These are phyloP conservation scores for Tuctoria greenei DNA, from an alignment of 176 grass and related monocot species.

Conservation along the genomic window DNA sequence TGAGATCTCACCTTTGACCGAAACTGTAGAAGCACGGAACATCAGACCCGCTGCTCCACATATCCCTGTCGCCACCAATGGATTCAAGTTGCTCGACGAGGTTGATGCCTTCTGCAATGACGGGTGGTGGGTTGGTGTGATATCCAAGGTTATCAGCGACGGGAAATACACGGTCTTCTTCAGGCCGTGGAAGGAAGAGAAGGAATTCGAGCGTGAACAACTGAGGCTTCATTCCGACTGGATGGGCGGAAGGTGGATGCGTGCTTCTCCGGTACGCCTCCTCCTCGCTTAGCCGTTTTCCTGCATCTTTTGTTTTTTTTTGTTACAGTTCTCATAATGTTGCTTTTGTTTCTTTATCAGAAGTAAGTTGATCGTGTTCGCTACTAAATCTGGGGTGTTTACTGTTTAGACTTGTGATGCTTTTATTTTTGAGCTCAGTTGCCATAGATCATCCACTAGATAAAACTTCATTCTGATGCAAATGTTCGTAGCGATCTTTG, in stretches of 20 bases:
- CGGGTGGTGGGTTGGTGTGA: conserved; percentile 82
- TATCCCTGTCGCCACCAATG: conserved; percentile 4
- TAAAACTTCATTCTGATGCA: not conserved
- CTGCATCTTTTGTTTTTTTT: not conserved
- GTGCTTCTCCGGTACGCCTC: conserved; percentile 43
- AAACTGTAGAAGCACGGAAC: conserved; percentile 49
- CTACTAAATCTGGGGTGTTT: not conserved
- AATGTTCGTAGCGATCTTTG: not conserved
- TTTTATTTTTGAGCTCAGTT: not conserved
- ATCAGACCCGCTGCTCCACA: conserved; percentile 60
- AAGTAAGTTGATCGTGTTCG: not conserved
- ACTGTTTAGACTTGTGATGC: not conserved
- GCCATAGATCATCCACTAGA: not conserved
- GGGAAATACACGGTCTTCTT: conserved; percentile 72
- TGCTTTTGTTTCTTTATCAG: not conserved
- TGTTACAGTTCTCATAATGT: not conserved
- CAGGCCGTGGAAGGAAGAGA: conserved; percentile 70
- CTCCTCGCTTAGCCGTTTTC: not conserved
- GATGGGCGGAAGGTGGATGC: conserved; percentile 74
- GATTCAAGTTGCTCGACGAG: conserved; percentile 74
- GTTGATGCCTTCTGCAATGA: conserved; percentile 76
- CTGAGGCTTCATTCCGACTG: conserved; percentile 73
- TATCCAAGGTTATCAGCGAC: conserved; percentile 57
- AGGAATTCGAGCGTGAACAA: conserved; percentile 47
- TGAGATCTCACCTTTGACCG: conserved; percentile 55